Evolutionary conservation across 2,329 filamentous ascomycete species (phyloP).

Genomic region (Lachnellula cervina): DNA sequence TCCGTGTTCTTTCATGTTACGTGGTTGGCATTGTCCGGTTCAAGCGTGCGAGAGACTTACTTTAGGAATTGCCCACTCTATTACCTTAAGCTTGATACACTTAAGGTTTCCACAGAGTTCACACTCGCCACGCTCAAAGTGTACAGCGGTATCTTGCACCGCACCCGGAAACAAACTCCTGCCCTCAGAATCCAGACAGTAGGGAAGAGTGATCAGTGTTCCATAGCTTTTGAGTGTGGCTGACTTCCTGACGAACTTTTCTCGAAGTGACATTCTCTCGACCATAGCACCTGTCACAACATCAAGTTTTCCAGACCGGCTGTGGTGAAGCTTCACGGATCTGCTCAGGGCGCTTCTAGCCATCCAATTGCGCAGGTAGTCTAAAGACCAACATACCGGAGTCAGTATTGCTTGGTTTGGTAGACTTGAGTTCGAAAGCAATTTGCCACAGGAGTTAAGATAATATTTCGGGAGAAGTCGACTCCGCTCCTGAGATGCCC

Average conservation of each 20-base stretch:
- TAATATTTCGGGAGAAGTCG: no score
- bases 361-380: conserved; percentile 13
- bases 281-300: conserved; percentile 8
- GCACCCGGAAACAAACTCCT: neutral
- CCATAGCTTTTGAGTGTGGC: conserved; percentile 9
- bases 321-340: conserved; percentile 3
- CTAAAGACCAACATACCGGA: no score
- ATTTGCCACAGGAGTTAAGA: no score
- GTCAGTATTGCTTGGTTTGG: no score
- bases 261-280: neutral
- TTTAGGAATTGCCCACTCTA: conserved; percentile 13
- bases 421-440: no score
- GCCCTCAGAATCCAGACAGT: neutral
- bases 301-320: conserved; percentile 10
- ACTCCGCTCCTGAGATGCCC: no score
- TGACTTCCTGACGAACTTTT: conserved; percentile 5
- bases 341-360: conserved; percentile 1
- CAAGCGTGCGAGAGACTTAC: neutral
- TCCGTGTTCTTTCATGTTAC: neutral
- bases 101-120: neutral
- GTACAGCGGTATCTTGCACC: conserved; percentile 1
- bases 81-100: conserved; percentile 1
- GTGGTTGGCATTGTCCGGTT: neutral
- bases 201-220: conserved; percentile 1
- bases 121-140: neutral